Base-by-base conservation (phyloP, 768 basidiomycete species). In the Psilocybe subaeruginosa region DNA sequence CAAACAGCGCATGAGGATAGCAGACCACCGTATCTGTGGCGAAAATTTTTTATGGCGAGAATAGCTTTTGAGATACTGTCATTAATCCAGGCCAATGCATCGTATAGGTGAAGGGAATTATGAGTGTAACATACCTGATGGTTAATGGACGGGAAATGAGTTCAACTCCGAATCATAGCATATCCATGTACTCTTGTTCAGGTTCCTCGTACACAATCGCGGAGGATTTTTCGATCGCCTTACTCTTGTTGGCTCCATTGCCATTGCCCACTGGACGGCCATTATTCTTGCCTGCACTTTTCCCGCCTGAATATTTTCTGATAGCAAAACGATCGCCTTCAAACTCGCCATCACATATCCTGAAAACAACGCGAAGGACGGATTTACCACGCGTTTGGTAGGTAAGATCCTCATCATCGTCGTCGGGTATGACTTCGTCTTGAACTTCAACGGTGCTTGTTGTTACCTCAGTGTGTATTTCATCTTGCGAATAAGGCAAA, bases 381-480 rank as follows among this genome's bases (percentile, higher is more conserved):
- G 91, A 92, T 71, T 93, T 94, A 60, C 82, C 80, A 53, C 92
- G 82, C 19, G 85, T 87, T 63, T 83, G 82, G 64, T 91, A 86
- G 19, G 80, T 80, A 58, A 84, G 77, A 60, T 86, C 88, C 60
- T 93, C 88, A 53, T 89, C 87, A 47, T 90, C 87, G 64, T 91
- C 86, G 1, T 85, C 85, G 0, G 92, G 93, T 17, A 89, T 70
- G 8, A 95, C 69, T 75, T 95, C 95, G 64, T 97, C 95, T 62
- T 85, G 81, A 16, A 93, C 85, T 64, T 87, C 85, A 35, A 89
- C 80, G 0, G 91, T 89, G 4, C 88, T 88, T 0, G 92, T 94
- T 7, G 77, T 78, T 12, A 90, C 77, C 58, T 88, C 82, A 23
- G 81, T 82, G 45, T 80, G 79, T 4, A 92, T 84, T 58, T 92